Evolutionary conservation across 2,329 filamentous ascomycete species (phyloP).

Genomic region (Aspergillus brunneoviolaceus): DNA sequence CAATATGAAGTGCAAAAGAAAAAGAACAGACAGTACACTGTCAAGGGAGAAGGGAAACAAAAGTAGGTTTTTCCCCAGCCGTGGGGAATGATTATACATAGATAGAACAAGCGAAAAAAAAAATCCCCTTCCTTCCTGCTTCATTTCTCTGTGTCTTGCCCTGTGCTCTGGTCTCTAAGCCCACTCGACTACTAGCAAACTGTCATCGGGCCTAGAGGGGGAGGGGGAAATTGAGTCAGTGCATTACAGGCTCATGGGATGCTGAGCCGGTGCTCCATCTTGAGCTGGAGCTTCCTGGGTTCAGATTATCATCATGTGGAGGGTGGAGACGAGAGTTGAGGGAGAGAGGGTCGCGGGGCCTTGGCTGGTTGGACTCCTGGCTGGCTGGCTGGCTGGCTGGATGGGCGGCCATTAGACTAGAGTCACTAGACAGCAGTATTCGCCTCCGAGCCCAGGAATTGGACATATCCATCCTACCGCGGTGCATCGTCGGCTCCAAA

Average conservation of each 20-base stretch:
- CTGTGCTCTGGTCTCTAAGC: not conserved
- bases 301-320: too few relatives aligned
- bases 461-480: not conserved
- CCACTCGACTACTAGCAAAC: not conserved
- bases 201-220: not conserved
- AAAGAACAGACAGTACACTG: not conserved
- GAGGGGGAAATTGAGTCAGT: not conserved
- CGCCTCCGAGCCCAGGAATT: not conserved
- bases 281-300: not conserved
- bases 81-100: constrained; percentile 4
- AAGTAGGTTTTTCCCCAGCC: not conserved
- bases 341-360: not conserved
- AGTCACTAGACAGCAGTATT: not conserved
- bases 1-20: constrained; percentile 9
- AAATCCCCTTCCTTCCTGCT: not conserved
- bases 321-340: too few relatives aligned
- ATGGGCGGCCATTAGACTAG: not conserved
- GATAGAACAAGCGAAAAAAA: not conserved
- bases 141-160: not conserved
- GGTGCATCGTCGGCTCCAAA: not conserved
- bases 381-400: not conserved
- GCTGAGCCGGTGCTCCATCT: not conserved
- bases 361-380: not conserved
- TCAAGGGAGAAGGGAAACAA: not conserved
- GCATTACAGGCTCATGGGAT: not conserved